These are phyloP conservation scores for Suhomyces emberorum DNA, from an alignment of 805 yeast genomes.

Conservation along the genomic window DNA sequence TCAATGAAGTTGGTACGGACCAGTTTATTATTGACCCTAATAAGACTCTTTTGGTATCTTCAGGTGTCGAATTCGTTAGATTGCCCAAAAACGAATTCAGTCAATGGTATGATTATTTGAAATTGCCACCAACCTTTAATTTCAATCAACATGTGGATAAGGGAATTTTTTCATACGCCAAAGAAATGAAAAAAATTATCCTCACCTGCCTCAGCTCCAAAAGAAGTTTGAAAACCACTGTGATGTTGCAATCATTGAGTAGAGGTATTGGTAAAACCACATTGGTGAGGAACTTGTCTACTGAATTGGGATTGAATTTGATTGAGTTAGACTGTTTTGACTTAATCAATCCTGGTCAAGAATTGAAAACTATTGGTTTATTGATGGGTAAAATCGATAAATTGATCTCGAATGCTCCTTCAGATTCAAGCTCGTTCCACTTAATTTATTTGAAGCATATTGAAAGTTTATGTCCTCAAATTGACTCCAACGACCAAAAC, in stretches of 20 bases:
- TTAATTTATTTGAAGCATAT: slow-evolving; percentile 67
- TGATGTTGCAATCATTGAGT: slow-evolving; percentile 64
- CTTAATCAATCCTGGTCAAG: slow-evolving; percentile 64
- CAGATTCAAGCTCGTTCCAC: slow-evolving; percentile 20
- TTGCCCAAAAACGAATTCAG: slow-evolving; percentile 33
- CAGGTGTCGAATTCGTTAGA: slow-evolving; percentile 50
- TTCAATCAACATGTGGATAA: slow-evolving; percentile 20
- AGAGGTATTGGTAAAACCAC: slow-evolving; percentile 80
- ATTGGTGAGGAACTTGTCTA: slow-evolving; percentile 51
- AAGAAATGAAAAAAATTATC: slow-evolving; percentile 51
- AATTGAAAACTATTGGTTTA: slow-evolving; percentile 73
- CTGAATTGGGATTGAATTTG: slow-evolving; percentile 61
- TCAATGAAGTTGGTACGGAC: slow-evolving; percentile 12
- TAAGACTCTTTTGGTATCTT: slow-evolving; percentile 65
- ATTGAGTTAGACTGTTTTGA: slow-evolving; percentile 70
- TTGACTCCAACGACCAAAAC: slow-evolving; percentile 55
- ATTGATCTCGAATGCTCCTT: slow-evolving; percentile 39
- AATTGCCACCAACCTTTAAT: slow-evolving; percentile 40
- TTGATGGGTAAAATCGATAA: slow-evolving; percentile 75
- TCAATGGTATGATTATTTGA: slow-evolving; percentile 48
- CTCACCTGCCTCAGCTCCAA: slow-evolving; percentile 45
- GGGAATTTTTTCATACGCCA: slow-evolving; percentile 45
- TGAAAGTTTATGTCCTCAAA: slow-evolving; percentile 67
- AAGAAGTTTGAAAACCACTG: slow-evolving; percentile 52
- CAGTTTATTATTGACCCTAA: slow-evolving; percentile 65